Percentiles rank a stretch among this genome's conserved stretches.
These are phyloP conservation scores for Backusella morwellensis DNA, from an alignment of 192 early-diverging fungal species.

Conservation along the genomic window DNA sequence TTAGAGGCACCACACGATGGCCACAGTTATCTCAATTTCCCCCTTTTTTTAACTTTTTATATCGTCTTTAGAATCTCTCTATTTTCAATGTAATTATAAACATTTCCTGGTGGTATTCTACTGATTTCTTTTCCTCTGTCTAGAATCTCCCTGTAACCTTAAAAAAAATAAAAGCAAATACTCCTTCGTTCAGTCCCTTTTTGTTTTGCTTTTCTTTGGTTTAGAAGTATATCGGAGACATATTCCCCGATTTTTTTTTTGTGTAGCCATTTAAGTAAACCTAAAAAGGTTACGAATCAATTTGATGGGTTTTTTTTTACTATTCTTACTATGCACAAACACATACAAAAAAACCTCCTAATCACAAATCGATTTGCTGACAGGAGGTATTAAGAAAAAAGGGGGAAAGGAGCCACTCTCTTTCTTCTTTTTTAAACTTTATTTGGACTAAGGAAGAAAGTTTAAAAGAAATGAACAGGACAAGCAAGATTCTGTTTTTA, in stretches of 20 bases:
- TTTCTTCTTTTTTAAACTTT: neutral
- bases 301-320: neutral
- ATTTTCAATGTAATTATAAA: too few relatives aligned
- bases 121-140: neutral
- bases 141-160: neutral
- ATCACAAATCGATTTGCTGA: neutral
- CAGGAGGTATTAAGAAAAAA: neutral
- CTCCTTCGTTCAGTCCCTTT: neutral
- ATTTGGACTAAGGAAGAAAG: neutral
- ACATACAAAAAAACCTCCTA: too few relatives aligned
- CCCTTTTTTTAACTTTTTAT: neutral
- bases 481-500: neutral
- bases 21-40: neutral
- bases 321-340: neutral
- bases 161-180: neutral
- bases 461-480: neutral
- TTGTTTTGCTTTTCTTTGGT: neutral
- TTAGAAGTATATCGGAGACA: neutral
- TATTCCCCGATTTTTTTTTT: constrained; percentile 1
- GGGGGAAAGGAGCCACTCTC: neutral
- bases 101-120: neutral
- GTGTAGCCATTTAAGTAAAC: neutral
- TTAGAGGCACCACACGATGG: neutral
- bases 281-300: too few relatives aligned
- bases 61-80: neutral